These are phyloP conservation scores for Leucocoprinus leucothites DNA, from an alignment of 768 basidiomycete species.

Conservation along the genomic window DNA sequence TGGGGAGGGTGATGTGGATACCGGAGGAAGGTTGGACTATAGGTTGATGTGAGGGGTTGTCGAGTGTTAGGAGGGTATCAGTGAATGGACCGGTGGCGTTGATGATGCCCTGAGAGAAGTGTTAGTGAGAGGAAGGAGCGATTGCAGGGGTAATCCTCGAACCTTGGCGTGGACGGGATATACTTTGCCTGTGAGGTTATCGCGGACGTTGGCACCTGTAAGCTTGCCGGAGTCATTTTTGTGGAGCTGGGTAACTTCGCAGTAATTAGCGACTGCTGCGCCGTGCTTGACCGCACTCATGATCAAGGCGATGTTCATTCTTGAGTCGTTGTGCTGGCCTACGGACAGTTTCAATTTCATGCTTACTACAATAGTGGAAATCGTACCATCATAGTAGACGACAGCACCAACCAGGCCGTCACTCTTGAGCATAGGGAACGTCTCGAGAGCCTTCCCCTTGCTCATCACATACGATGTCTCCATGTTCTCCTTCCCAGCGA, in stretches of 20 bases:
- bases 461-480: slow-evolving; percentile 94
- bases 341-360: background rate
- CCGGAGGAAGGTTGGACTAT: slow-evolving; percentile 94
- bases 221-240: slow-evolving; percentile 67
- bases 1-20: slow-evolving; percentile 94
- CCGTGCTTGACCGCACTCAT: slow-evolving; percentile 94
- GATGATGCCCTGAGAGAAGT: slow-evolving; percentile 66
- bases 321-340: slow-evolving; percentile 98
- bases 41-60: slow-evolving; percentile 70
- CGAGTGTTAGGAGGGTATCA: slow-evolving; percentile 81
- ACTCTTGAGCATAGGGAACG: slow-evolving; percentile 94
- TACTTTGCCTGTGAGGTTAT: slow-evolving; percentile 79
- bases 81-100: slow-evolving; percentile 97
- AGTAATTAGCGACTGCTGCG: slow-evolving; percentile 85
- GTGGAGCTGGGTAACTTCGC: slow-evolving; percentile 75
- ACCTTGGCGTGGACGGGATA: slow-evolving; percentile 84
- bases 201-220: slow-evolving; percentile 71
- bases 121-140: background rate
- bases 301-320: slow-evolving; percentile 96
- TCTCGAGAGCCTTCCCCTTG: slow-evolving; percentile 88
- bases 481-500: slow-evolving; percentile 97
- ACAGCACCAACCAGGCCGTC: slow-evolving; percentile 92
- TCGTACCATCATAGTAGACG: slow-evolving; percentile 93
- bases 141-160: slow-evolving; percentile 5
- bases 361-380: background rate